Base-by-base conservation (phyloP, 768 basidiomycete genomes). In the Suillus discolor region DNA sequence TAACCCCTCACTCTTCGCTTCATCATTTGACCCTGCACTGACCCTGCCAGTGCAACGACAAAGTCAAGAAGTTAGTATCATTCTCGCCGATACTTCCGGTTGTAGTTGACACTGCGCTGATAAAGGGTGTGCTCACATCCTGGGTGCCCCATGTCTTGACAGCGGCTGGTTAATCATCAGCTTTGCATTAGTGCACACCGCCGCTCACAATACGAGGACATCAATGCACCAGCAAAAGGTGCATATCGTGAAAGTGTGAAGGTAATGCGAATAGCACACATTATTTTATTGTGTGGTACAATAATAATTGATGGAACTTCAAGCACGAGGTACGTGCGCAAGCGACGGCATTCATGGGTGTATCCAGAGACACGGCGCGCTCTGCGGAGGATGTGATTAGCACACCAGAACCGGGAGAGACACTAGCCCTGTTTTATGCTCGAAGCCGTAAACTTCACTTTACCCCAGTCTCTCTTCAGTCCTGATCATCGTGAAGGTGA, bases 381-480 rank as follows among this genome's bases (percentile, higher is more conserved):
- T 85, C 90, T 1, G 80, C 84, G 0, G 93, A 94, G 71, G 93
- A 95, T 65, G 75, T 85, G 0, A 73, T 91, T 34, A 91, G 89
- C 70, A 95, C 93, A 0, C 95, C 95, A 0, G 80, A 90, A 4
- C 93, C 93, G 0, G 93, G 93, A 13, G 95, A 97, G 75, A 91
- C 91, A 0, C 77, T 96, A 9, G 89, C 93, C 0, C 82, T 84
- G 76, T 96, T 96, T 74, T 96, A 94, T 70, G 87, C 90, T 6
- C 87, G 94, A 9, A 89, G 91, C 18, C 86, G 92, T 90, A 74
- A 70, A 89, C 81, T 25, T 9, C 44, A 3, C 11, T 15, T 0
- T n/a, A 38, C 16, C 5, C 9, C 36, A 44, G 31, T 44, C 64
- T 39, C 16, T 1, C 15, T 39, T 41, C 6, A n/a, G 18, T 6